Evolutionary conservation across 768 basidiomycete genomes (phyloP).

Genomic region (Xerocomus spinulosus): DNA sequence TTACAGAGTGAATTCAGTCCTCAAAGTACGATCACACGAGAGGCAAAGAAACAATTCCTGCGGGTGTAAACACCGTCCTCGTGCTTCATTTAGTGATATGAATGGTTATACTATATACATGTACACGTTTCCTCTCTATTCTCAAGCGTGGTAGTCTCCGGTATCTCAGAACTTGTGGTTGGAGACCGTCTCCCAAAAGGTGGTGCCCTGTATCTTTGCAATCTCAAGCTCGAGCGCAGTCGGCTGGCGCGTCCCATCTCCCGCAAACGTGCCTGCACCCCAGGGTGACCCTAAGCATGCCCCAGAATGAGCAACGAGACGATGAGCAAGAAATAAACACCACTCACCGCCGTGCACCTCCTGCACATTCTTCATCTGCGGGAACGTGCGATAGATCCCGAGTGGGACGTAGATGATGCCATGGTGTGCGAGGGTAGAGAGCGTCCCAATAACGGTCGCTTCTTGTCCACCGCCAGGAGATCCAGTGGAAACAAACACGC

Average conservation of each 20-base stretch:
- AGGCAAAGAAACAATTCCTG: too few relatives aligned
- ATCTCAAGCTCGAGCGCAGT: conserved; percentile 47
- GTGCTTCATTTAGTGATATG: too few relatives aligned
- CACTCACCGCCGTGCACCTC: conserved; percentile 55
- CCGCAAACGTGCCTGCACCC: conserved; percentile 67
- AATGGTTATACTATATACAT: too few relatives aligned
- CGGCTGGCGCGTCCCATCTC: conserved; percentile 48
- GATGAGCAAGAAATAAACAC: not conserved
- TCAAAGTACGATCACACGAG: too few relatives aligned
- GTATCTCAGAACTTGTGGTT: conserved; percentile 31
- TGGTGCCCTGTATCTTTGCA: conserved; percentile 48
- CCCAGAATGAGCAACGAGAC: not conserved
- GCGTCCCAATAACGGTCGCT: conserved; percentile 42
- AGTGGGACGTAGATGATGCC: conserved; percentile 70
- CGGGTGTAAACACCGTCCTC: too few relatives aligned
- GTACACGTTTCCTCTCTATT: too few relatives aligned
- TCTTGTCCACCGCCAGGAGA: conserved; percentile 76
- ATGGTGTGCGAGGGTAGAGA: conserved; percentile 67
- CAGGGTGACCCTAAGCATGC: conserved; percentile 58
- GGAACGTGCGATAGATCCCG: conserved; percentile 52
- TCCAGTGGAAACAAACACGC: conserved; percentile 69
- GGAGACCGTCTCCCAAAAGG: conserved; percentile 46
- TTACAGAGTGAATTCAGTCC: too few relatives aligned
- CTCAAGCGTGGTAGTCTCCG: too few relatives aligned
- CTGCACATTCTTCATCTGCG: conserved; percentile 37